Percentiles rank a stretch among this genome's conserved stretches.
phyloP scores from a whole-genome alignment of 106 monocot species.

The Dendrobium huoshanense region DNA sequence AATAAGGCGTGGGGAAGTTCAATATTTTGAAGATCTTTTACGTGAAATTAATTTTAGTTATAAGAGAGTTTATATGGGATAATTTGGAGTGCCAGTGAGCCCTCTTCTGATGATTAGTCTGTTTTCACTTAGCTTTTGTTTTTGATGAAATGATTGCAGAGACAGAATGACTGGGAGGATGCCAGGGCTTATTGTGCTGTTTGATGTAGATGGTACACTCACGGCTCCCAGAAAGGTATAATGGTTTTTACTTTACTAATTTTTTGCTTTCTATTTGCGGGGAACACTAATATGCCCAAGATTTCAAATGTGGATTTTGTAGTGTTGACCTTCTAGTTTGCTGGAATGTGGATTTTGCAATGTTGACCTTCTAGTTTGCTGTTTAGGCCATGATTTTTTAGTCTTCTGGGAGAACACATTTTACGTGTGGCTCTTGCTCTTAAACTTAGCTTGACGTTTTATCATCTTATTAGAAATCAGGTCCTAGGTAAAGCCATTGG shows the following conservation, averaged over 20 bases:
- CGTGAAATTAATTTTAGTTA: too few relatives aligned
- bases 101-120: too few relatives aligned
- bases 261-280: not conserved
- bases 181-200: slow-evolving; percentile 66
- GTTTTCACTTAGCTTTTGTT: not conserved
- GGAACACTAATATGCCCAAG: not conserved
- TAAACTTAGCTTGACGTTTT: not conserved
- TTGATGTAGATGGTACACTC: slow-evolving; percentile 97
- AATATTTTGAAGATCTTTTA: too few relatives aligned
- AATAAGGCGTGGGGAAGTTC: too few relatives aligned
- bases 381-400: not conserved
- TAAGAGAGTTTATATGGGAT: too few relatives aligned
- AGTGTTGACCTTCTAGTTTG: not conserved
- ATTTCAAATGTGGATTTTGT: not conserved
- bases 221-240: slow-evolving; percentile 89
- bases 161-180: slow-evolving; percentile 31
- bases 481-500: not conserved
- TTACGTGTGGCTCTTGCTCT: not conserved
- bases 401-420: not conserved
- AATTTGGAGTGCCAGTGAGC: too few relatives aligned
- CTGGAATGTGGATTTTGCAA: not conserved
- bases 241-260: not conserved
- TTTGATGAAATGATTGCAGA: not conserved
- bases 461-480: not conserved
- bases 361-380: not conserved